Evolutionary conservation across 441 rosid genomes (phyloP), one percentile per base, ranked within the genome.

Genomic region (Pelargonium exstipulatum): DNA sequence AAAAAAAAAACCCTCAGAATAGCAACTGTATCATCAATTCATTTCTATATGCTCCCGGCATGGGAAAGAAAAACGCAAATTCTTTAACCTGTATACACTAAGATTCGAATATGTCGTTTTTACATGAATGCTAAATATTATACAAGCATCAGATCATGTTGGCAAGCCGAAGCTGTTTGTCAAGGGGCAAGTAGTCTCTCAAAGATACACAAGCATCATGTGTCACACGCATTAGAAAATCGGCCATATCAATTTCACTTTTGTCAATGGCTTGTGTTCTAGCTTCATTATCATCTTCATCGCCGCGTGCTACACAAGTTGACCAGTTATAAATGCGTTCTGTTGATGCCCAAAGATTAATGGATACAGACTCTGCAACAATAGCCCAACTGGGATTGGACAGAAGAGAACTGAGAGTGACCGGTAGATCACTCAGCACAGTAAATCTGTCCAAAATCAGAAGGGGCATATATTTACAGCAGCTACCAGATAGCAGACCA

Each of bases 391-490:
- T 71, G 42, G 86, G 87, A 64, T 88, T 83, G 7, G 78, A 73
- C 64, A 94, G 69, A 65, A 94, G 89, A 66, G 89, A 85, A 12
- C 87, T 24, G 14, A 95, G 84, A 16, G 89, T 89, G 55, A 95
- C 86, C 1, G 97, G 89, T 65, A 95, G 85, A 79, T 90, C 96
- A 10, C 80, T 78, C 75, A 91, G 68, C 60, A 90, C 87, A 0
- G 82, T 82, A 20, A 69, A 51, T 32, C 46, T 78, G 74, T 94
- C 96, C 66, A 86, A 71, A 71, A 86, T 84, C 70, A 94, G 83
- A 74, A 91, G 83, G 43, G 96, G 92, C 99, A 90, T 90, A 74
- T 90, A 94, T 76, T 86, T 88, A 81, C 94, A 87, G 83, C 92
- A 86, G 79, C 90, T 87, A 62, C 95, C 87, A 6, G 90, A 84